Evolutionary conservation across 768 basidiomycete genomes (phyloP).

Genomic region (Cystofilobasidium ferigula): DNA sequence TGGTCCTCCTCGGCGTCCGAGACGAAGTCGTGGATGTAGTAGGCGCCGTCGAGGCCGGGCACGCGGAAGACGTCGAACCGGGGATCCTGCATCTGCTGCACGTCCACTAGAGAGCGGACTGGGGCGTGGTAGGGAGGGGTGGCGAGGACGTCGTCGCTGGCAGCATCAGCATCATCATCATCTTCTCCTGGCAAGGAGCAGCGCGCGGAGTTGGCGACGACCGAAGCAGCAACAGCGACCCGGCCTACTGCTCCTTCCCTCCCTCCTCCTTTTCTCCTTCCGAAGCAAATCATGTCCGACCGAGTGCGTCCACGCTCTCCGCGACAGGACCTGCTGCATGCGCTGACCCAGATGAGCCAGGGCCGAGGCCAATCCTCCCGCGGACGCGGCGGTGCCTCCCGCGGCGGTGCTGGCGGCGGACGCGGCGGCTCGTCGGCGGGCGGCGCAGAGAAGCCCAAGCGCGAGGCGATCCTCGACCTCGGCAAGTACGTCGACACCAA

Average conservation of each 20-base stretch:
- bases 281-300: slow-evolving; percentile 1
- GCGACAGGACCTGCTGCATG: slow-evolving; percentile 14
- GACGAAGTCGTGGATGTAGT: slow-evolving; percentile 64
- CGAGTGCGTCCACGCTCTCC: not conserved
- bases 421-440: slow-evolving; percentile 45
- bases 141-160: too few relatives aligned
- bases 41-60: not conserved
- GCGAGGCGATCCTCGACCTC: slow-evolving; percentile 90
- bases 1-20: slow-evolving; percentile 62
- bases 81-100: not conserved
- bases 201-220: too few relatives aligned
- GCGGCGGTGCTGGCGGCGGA: slow-evolving; percentile 36
- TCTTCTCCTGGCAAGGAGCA: too few relatives aligned
- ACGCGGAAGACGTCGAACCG: not conserved
- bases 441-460: slow-evolving; percentile 60
- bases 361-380: slow-evolving; percentile 37
- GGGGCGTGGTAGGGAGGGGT: too few relatives aligned
- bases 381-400: slow-evolving; percentile 38
- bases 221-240: too few relatives aligned
- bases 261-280: too few relatives aligned
- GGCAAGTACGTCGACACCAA: slow-evolving; percentile 85
- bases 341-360: slow-evolving; percentile 36
- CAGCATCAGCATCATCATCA: too few relatives aligned
- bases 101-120: too few relatives aligned
- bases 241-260: too few relatives aligned